These are phyloP conservation scores for Colletotrichum sp. DNA, from an alignment of 2,329 filamentous ascomycete genomes.

Conservation along the genomic window DNA sequence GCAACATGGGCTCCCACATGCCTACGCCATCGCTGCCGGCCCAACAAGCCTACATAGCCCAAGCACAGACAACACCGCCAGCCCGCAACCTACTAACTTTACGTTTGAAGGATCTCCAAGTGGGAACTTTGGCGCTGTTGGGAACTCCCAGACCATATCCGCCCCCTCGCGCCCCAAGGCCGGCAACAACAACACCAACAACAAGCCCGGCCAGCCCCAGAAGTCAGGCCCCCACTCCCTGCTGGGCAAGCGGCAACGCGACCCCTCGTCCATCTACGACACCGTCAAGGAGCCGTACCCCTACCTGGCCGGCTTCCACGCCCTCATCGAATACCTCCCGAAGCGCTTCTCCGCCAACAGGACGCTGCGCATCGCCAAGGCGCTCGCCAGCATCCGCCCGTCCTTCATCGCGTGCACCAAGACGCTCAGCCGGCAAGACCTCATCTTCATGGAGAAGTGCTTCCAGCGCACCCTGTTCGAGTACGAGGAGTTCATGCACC, in stretches of 20 bases:
- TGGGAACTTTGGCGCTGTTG: conserved; percentile 20
- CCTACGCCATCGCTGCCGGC: conserved; percentile 68
- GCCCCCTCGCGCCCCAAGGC: conserved; percentile 45
- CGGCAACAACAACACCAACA: neutral
- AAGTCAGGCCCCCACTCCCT: conserved; percentile 53
- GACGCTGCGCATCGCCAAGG: conserved; percentile 82
- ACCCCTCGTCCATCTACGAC: conserved; percentile 87
- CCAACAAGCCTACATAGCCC: conserved; percentile 68
- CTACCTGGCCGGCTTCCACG: conserved; percentile 90
- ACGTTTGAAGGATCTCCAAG: conserved; percentile 62
- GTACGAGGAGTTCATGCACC: conserved; percentile 90
- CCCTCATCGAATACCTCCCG: conserved; percentile 80
- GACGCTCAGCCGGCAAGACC: conserved; percentile 84
- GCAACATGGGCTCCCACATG: conserved; percentile 67
- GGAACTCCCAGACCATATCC: conserved; percentile 27
- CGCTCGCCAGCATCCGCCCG: conserved; percentile 86
- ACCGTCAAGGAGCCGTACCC: conserved; percentile 90
- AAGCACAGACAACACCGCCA: conserved; percentile 67
- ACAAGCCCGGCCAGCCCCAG: conserved; percentile 45
- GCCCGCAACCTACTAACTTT: conserved; percentile 59
- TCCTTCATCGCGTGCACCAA: conserved; percentile 92
- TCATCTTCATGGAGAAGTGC: conserved; percentile 97
- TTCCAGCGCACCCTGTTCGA: conserved; percentile 92
- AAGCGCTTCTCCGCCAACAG: conserved; percentile 79
- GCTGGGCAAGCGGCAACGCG: conserved; percentile 65